Evolutionary conservation across 345 rosid genomes (phyloP), one percentile per base, ranked within the genome.

Genomic region (Dipteronia sinensis): DNA sequence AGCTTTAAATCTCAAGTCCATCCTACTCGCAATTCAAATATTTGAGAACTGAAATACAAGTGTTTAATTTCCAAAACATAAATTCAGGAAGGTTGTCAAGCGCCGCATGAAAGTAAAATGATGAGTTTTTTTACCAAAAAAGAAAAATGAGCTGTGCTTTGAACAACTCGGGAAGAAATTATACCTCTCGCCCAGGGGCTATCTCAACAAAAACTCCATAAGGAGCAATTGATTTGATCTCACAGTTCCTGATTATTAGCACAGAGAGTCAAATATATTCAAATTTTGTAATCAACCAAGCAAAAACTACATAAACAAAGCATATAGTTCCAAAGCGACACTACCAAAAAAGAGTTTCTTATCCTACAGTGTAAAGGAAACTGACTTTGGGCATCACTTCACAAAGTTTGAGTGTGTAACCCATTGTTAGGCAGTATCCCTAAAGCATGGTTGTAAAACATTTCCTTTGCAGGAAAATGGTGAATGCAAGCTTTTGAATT

Each of bases 201-300:
- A 96, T 94, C 97, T 96, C 99, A 44, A 96, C 95, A 81, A 96
- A 96, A 83, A 84, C 95, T 77, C 99, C 99, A 55, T 89, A 96
- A 40, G 97, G 93, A 78, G 93, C 94, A 79, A 94, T 81, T 58
- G 98, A 82, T 85, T 96, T 96, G 85, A 96, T 96, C 84, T 89
- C 92, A 81, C 98, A 92, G 78, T 92, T 83, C 95, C 99, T 96
- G 88, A 78, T 63, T 34, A 71, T 62, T 74, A 73, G 38, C 29
- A 71, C 59, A 82, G 70, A 81, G 69, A 78, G 69, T 76, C 56
- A 77, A 55, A 68, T 7, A 66, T 29, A 67, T 20, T 4, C 49
- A 25, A 47, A n/a, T 46, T 81, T 40, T 16, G 38, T 20, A 75
- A 61, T 65, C 71, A 56, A 59, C 65, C 62, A 53, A 72, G 69